These are phyloP conservation scores for Leishmania tarentolae DNA, from an alignment of 208 protist genomes.

Conservation along the genomic window DNA sequence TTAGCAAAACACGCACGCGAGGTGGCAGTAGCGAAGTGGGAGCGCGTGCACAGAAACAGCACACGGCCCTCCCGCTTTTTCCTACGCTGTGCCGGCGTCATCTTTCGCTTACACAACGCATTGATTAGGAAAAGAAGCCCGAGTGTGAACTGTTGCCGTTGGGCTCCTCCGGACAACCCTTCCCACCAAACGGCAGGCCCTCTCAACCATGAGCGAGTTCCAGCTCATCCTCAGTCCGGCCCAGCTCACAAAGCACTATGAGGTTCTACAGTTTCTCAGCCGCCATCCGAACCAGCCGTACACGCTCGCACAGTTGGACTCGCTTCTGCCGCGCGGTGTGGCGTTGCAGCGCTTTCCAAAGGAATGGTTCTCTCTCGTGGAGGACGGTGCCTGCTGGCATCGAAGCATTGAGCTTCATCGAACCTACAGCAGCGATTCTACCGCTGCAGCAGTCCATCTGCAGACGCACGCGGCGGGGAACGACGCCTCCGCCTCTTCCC, in stretches of 20 bases:
- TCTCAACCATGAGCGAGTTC: slow-evolving; percentile 68
- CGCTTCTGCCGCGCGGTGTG: slow-evolving; percentile 75
- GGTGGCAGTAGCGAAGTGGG: not conserved
- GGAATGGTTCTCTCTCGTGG: slow-evolving; percentile 71
- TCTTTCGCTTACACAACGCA: not conserved
- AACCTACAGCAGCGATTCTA: not conserved
- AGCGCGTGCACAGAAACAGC: not conserved
- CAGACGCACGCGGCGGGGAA: not conserved
- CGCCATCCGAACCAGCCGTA: slow-evolving; percentile 68
- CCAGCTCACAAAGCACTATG: slow-evolving; percentile 87
- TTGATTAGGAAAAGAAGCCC: not conserved
- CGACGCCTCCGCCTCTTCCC: not conserved
- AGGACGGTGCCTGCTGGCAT: slow-evolving; percentile 50
- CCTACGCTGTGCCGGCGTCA: slow-evolving; percentile 5
- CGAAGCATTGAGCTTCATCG: slow-evolving; percentile 70
- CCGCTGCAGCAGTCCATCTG: not conserved
- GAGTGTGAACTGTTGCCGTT: not conserved
- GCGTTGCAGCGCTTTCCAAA: slow-evolving; percentile 79
- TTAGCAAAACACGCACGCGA: not conserved
- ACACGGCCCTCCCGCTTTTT: not conserved
- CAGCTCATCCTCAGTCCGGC: slow-evolving; percentile 61
- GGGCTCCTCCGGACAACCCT: not conserved
- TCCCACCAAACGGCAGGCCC: too few species aligned
- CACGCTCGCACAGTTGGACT: slow-evolving; percentile 79
- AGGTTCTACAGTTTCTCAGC: slow-evolving; percentile 79